These are phyloP conservation scores for Lithospermum erythrorhizon DNA, from an alignment of 257 asterid species.

Conservation along the genomic window DNA sequence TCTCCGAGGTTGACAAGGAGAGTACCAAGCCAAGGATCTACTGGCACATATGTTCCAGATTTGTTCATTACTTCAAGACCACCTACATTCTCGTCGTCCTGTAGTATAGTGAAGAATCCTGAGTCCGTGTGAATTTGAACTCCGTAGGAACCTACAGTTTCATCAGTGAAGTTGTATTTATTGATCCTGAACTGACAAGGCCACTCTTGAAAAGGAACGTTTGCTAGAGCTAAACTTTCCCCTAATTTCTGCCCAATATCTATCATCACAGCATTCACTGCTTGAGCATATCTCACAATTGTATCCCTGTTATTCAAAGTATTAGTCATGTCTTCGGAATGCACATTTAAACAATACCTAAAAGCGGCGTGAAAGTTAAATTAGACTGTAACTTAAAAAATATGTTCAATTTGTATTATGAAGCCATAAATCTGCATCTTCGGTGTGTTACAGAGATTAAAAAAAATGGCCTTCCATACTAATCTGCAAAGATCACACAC, in stretches of 20 bases:
- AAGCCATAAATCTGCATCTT: neutral
- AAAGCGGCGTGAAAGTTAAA: neutral
- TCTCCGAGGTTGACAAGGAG: conserved; percentile 65
- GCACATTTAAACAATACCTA: neutral
- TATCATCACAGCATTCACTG: conserved; percentile 33
- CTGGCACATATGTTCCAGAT: conserved; percentile 37
- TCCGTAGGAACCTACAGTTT: conserved; percentile 39
- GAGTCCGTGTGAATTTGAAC: conserved; percentile 64
- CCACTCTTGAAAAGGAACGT: conserved; percentile 39
- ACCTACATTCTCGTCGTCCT: conserved; percentile 53
- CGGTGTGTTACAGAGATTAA: too few relatives aligned
- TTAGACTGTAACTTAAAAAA: neutral
- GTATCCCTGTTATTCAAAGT: conserved; percentile 25
- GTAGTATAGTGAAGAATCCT: conserved; percentile 54
- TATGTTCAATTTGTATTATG: neutral
- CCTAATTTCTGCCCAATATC: conserved; percentile 29
- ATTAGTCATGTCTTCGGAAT: neutral
- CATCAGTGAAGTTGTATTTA: conserved; percentile 42
- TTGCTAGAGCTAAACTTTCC: conserved; percentile 33
- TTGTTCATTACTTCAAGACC: conserved; percentile 59
- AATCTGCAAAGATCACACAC: too few relatives aligned
- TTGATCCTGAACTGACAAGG: conserved; percentile 57
- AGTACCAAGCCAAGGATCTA: conserved; percentile 52
- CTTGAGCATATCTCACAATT: conserved; percentile 40
- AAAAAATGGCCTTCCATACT: neutral